phyloP scores from a whole-genome alignment of 179 eudicot genomes.

The Beta corolliflora region DNA sequence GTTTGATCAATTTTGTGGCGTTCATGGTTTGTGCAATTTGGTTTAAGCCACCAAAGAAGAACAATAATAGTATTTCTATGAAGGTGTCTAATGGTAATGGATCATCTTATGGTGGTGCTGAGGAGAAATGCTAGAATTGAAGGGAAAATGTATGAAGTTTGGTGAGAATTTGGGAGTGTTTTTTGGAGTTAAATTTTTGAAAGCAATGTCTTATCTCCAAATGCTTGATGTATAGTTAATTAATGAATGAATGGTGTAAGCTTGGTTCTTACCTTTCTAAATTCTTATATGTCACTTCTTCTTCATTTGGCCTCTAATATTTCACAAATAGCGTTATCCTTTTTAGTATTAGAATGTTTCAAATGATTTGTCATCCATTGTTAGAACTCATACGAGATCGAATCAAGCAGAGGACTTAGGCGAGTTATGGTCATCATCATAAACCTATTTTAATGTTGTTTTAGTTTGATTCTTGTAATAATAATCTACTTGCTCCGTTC shows the following conservation, averaged over 20 bases:
- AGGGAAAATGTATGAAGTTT: not conserved
- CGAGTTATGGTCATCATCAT: no score
- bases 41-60: constrained; percentile 50
- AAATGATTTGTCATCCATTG: no score
- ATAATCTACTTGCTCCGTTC: no score
- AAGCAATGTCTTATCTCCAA: constrained; percentile 5
- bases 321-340: no score
- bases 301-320: not conserved
- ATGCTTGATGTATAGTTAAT: constrained; percentile 28
- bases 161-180: not conserved
- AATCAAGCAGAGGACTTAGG: no score
- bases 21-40: constrained; percentile 63
- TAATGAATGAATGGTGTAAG: constrained; percentile 16
- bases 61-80: constrained; percentile 18
- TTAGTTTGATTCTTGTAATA: no score
- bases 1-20: constrained; percentile 51
- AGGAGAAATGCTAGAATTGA: constrained; percentile 42
- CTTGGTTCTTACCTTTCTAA: constrained; percentile 2
- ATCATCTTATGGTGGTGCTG: constrained; percentile 9
- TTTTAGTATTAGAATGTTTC: no score
- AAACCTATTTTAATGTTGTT: no score
- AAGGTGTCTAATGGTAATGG: constrained; percentile 25
- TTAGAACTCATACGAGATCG: no score
- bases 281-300: not conserved
- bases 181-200: constrained; percentile 16